A percentile compares a stretch with the other conserved stretches of the same genome.
Evolutionary conservation across 345 rosid genomes (phyloP).

Genomic region (Arabis hirsuta): DNA sequence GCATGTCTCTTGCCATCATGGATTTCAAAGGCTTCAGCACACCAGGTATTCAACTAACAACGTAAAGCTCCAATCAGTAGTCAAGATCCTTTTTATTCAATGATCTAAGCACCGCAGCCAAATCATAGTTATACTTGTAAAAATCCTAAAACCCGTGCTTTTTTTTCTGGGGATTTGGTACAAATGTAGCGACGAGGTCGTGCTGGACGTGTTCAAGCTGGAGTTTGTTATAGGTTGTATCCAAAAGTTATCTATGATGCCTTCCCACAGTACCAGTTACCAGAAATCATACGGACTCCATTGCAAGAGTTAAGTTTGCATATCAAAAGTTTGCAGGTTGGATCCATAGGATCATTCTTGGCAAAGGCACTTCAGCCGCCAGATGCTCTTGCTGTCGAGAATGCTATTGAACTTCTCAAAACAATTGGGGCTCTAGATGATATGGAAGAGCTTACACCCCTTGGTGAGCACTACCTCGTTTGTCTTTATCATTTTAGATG

Average conservation of each 20-base stretch:
- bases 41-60: constrained; percentile 62
- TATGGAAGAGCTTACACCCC: constrained; percentile 85
- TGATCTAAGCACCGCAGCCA: constrained; percentile 20
- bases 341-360: constrained; percentile 81
- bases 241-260: constrained; percentile 83
- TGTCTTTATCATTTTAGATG: constrained; percentile 15
- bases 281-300: constrained; percentile 95
- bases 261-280: constrained; percentile 80
- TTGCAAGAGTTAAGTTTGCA: constrained; percentile 90
- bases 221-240: constrained; percentile 91
- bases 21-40: constrained; percentile 97
- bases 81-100: constrained; percentile 12
- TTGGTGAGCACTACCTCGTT: constrained; percentile 56
- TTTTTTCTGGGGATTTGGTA: constrained; percentile 31
- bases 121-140: constrained; percentile 7
- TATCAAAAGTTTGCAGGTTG: constrained; percentile 92
- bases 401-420: constrained; percentile 94
- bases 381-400: constrained; percentile 89
- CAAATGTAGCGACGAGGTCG: constrained; percentile 85
- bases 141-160: constrained; percentile 1
- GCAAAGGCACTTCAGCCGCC: constrained; percentile 98
- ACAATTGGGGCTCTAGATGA: constrained; percentile 92
- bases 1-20: constrained; percentile 95
- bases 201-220: constrained; percentile 98
- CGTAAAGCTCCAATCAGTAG: constrained; percentile 3